Conservation (phyloP, 306 rosid genomes). For the Vigna trinervia region DNA sequence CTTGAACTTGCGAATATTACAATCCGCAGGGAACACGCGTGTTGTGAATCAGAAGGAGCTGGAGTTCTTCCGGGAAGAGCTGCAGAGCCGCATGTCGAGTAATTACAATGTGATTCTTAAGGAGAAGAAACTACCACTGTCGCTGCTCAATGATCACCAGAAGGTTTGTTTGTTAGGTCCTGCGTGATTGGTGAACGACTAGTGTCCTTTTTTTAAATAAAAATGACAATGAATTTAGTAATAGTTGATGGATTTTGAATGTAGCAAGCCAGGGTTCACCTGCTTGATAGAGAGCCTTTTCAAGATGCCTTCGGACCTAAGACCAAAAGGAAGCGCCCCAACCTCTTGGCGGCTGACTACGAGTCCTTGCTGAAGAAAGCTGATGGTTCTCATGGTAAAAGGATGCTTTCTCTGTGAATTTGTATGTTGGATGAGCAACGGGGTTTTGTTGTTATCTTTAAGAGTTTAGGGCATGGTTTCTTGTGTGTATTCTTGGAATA, state of each 20-base stretch:
- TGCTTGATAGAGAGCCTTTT: conserved; percentile 90
- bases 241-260: conserved; percentile 38
- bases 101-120: conserved; percentile 80
- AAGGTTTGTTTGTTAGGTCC: conserved; percentile 60
- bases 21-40: conserved; percentile 66
- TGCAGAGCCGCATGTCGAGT: conserved; percentile 65
- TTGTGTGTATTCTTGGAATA: not conserved
- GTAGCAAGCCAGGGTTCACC: conserved; percentile 94
- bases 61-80: conserved; percentile 81
- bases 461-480: not conserved
- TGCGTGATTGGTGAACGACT: conserved; percentile 22
- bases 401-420: not conserved
- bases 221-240: not conserved
- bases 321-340: conserved; percentile 87
- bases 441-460: not conserved
- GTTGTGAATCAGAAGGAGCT: conserved; percentile 86
- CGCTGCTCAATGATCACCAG: conserved; percentile 81
- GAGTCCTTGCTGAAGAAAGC: conserved; percentile 86
- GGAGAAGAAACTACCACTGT: conserved; percentile 75
- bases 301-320: conserved; percentile 87
- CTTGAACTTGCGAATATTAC: not conserved
- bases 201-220: not conserved
- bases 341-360: conserved; percentile 74
- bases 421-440: not conserved
- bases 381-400: conserved; percentile 83